These are phyloP conservation scores for Capsicum chinense DNA, from an alignment of 257 asterid genomes.

Conservation along the genomic window DNA sequence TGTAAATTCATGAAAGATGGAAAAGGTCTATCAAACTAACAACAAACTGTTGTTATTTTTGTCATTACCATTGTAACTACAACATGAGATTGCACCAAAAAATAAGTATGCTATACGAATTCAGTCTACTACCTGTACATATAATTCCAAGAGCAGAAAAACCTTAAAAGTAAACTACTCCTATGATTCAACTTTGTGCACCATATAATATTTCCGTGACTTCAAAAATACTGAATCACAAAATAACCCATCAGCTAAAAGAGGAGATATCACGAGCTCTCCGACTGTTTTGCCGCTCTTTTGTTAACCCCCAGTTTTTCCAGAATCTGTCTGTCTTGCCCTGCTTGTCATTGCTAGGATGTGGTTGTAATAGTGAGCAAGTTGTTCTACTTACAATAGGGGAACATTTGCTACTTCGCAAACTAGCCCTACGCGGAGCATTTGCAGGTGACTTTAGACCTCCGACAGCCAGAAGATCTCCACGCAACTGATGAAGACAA, in stretches of 20 bases:
- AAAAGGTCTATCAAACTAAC: neutral
- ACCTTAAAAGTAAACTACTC: neutral
- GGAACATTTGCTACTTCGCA: slow-evolving; percentile 39
- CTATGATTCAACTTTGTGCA: slow-evolving; percentile 12
- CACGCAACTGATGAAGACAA: slow-evolving; percentile 15
- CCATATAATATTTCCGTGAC: neutral
- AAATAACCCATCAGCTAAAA: slow-evolving; percentile 20
- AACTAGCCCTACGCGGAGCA: slow-evolving; percentile 29
- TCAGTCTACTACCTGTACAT: slow-evolving; percentile 25
- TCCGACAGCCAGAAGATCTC: neutral
- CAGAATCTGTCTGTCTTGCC: slow-evolving; percentile 39
- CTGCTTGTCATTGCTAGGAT: slow-evolving; percentile 29
- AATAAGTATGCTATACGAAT: neutral
- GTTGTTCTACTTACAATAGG: slow-evolving; percentile 28
- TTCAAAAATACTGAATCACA: neutral
- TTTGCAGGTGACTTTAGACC: slow-evolving; percentile 14
- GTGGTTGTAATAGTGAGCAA: slow-evolving; percentile 47
- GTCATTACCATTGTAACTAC: neutral
- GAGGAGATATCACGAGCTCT: slow-evolving; percentile 35
- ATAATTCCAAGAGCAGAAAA: slow-evolving; percentile 14
- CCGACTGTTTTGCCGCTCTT: slow-evolving; percentile 48
- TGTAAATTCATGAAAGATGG: neutral
- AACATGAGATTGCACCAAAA: slow-evolving; percentile 3
- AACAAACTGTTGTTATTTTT: slow-evolving; percentile 14
- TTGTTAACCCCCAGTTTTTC: slow-evolving; percentile 52